Conservation (phyloP, 176 grass and related monocot genomes). For the Puya raimondii region DNA sequence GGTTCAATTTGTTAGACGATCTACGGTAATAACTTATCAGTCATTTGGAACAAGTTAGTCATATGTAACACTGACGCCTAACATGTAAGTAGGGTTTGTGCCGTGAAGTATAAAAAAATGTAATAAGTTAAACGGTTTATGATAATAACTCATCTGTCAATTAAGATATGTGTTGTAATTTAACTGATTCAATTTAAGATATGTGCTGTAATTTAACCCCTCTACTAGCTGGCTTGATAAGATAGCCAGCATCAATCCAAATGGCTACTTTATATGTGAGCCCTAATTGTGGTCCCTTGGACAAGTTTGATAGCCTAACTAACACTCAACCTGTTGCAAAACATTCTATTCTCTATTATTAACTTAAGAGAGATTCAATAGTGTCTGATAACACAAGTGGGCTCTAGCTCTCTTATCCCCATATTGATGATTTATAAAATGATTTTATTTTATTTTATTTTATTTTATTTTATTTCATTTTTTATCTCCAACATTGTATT, state of each 20-base stretch:
- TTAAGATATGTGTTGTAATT: too few species aligned
- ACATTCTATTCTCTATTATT: slow-evolving; percentile 36
- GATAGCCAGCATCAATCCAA: slow-evolving; percentile 24
- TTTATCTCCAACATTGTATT: background rate
- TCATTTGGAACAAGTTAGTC: too few species aligned
- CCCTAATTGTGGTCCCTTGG: slow-evolving; percentile 14
- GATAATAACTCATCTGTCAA: too few species aligned
- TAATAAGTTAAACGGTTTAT: too few species aligned
- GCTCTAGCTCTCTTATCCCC: background rate
- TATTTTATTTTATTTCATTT: background rate
- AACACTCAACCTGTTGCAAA: slow-evolving; percentile 34
- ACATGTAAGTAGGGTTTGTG: too few species aligned
- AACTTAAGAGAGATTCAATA: slow-evolving; percentile 10
- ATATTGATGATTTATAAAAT: background rate
- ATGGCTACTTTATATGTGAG: slow-evolving; percentile 36
- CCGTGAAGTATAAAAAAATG: too few species aligned
- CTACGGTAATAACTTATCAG: too few species aligned
- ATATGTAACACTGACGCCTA: too few species aligned
- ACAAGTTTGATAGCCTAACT: slow-evolving; percentile 28
- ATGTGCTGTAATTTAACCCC: too few species aligned
- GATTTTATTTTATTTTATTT: background rate
- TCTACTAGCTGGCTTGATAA: too few species aligned
- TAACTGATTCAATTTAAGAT: too few species aligned
- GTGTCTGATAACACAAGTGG: background rate
- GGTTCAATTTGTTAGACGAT: too few species aligned